phyloP scores from a whole-genome alignment of 2,329 filamentous ascomycete species.

The Colletotrichum cordylinicola region DNA sequence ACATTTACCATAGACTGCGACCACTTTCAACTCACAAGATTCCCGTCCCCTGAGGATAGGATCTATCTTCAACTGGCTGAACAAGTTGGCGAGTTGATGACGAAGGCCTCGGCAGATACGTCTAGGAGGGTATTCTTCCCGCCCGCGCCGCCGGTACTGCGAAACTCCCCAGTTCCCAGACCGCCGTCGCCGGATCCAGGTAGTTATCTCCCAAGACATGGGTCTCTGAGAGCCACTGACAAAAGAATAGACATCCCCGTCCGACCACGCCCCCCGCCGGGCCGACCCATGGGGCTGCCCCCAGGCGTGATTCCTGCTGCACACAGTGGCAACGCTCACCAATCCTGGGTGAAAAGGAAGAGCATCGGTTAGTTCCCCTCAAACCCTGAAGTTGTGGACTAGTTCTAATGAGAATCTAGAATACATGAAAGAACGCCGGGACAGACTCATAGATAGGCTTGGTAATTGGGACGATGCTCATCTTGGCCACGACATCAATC shows the following conservation, averaged over 20 bases:
- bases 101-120: not conserved
- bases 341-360: not conserved
- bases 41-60: constrained; percentile 21
- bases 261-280: not conserved
- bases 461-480: constrained; percentile 1
- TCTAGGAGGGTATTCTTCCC: not conserved
- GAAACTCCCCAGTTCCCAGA: not conserved
- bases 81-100: not conserved
- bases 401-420: not conserved
- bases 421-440: not conserved
- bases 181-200: not conserved
- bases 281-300: not conserved
- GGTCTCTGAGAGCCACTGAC: not conserved
- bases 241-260: not conserved
- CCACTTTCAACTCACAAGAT: constrained; percentile 23
- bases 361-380: not conserved
- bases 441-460: not conserved
- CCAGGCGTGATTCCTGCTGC: not conserved
- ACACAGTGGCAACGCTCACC: not conserved
- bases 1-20: constrained; percentile 19
- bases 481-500: constrained; percentile 1
- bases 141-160: not conserved
- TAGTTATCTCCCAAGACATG: not conserved
- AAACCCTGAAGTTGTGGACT: not conserved
- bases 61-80: constrained; percentile 14